These are phyloP conservation scores for Zizania palustris DNA, from an alignment of 202 grass and related monocot genomes.

Conservation along the genomic window DNA sequence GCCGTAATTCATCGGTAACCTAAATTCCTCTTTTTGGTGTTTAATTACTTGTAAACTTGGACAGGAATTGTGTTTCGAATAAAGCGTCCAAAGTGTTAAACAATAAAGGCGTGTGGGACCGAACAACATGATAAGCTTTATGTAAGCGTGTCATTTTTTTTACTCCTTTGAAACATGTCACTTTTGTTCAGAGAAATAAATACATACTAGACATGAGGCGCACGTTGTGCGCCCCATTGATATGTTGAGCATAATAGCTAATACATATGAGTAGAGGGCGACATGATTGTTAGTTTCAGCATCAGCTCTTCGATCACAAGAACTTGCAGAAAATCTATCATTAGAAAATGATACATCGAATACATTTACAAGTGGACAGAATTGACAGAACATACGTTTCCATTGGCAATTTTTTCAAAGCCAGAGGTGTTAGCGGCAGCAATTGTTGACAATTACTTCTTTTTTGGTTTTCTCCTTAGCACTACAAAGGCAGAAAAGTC, in stretches of 20 bases:
- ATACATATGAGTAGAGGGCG: no score
- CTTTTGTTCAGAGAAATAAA: not conserved
- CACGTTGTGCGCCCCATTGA: no score
- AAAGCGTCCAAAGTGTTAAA: not conserved
- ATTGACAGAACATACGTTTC: conserved; percentile 35
- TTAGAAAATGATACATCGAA: conserved; percentile 12
- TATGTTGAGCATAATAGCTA: no score
- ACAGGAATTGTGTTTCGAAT: not conserved
- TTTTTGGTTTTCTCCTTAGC: not conserved
- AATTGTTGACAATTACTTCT: conserved; percentile 10
- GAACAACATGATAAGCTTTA: not conserved
- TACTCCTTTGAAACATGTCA: not conserved
- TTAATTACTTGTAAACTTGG: conserved; percentile 12
- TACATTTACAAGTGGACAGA: conserved; percentile 4
- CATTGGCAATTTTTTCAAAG: conserved; percentile 29
- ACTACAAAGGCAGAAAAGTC: not conserved
- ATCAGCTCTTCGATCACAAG: not conserved
- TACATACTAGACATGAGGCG: no score
- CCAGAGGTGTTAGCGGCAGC: conserved; percentile 5
- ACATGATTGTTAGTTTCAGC: not conserved
- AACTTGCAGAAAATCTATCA: conserved; percentile 30
- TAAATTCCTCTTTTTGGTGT: no score
- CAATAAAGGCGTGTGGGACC: not conserved
- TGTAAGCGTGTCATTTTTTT: not conserved
- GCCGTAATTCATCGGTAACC: no score